Percentiles rank a stretch among this genome's conserved stretches.
Conservation (phyloP, 148 eudicot genomes). For the Pharnaceum exiguum region DNA sequence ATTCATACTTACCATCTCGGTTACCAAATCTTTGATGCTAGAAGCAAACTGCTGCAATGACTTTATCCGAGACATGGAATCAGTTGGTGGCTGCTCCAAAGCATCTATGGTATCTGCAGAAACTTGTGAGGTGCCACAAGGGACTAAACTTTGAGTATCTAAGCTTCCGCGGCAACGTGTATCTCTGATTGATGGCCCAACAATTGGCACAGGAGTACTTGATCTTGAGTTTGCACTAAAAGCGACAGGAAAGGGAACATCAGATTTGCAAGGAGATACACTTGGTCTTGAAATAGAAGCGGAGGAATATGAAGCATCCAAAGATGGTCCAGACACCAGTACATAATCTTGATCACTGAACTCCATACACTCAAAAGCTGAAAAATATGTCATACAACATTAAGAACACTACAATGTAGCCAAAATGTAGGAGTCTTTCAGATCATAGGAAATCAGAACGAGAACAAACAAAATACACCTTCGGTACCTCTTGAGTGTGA, state of each 20-base stretch:
- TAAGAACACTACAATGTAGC: neutral
- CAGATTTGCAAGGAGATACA: constrained; percentile 37
- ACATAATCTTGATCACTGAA: constrained; percentile 88
- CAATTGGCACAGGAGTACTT: constrained; percentile 49
- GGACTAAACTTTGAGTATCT: constrained; percentile 65
- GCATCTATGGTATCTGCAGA: constrained; percentile 52
- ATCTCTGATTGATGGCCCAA: constrained; percentile 40
- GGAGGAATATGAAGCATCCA: constrained; percentile 53
- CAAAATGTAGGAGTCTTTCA: neutral
- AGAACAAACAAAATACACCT: neutral
- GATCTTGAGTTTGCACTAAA: constrained; percentile 28
- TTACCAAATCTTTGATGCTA: constrained; percentile 69
- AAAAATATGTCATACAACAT: no score
- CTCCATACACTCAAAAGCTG: constrained; percentile 73
- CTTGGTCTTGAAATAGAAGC: constrained; percentile 46
- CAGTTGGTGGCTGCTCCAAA: constrained; percentile 61
- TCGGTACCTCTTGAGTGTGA: constrained; percentile 46
- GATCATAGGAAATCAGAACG: neutral
- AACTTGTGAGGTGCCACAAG: constrained; percentile 58
- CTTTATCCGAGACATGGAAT: constrained; percentile 59
- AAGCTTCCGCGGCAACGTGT: constrained; percentile 33
- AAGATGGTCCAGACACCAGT: constrained; percentile 66
- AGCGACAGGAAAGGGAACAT: constrained; percentile 33
- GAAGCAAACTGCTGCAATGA: constrained; percentile 71
- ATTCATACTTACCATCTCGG: constrained; percentile 52